Evolutionary conservation across 192 early-diverging fungal species (phyloP).

Genomic region (Coemansia sp.): DNA sequence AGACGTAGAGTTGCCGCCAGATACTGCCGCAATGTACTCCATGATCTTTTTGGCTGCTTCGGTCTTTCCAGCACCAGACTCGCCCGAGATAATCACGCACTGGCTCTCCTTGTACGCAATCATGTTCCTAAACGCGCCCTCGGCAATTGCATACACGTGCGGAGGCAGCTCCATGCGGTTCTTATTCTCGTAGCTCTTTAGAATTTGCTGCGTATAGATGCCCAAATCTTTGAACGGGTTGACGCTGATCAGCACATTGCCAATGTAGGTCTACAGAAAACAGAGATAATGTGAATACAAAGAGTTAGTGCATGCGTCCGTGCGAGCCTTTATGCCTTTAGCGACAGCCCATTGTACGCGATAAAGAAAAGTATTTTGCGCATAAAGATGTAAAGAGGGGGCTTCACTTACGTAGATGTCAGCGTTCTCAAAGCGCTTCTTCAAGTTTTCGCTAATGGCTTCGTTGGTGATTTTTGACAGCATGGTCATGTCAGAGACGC

Average conservation of each 20-base stretch:
- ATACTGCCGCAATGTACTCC: constrained; percentile 98
- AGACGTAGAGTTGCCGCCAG: constrained; percentile 65
- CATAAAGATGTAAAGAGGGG: constrained; percentile 5
- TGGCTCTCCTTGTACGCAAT: constrained; percentile 98
- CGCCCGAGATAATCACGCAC: constrained; percentile 97
- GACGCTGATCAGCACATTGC: constrained; percentile 84
- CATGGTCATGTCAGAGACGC: constrained; percentile 87
- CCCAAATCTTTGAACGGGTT: constrained; percentile 97
- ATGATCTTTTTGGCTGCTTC: constrained; percentile 92
- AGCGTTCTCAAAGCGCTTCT: constrained; percentile 80
- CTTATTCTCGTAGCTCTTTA: constrained; percentile 83
- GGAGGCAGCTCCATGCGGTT: constrained; percentile 87
- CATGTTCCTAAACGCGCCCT: constrained; percentile 89
- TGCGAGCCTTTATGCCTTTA: constrained; percentile 32
- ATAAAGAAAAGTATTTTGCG: background rate
- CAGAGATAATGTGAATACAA: background rate
- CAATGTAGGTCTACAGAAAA: constrained; percentile 80
- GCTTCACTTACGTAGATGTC: constrained; percentile 81
- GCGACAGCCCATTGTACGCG: background rate
- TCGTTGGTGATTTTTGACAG: constrained; percentile 94
- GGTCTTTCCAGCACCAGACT: constrained; percentile 92
- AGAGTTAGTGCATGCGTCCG: constrained; percentile 5
- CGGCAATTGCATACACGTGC: constrained; percentile 98
- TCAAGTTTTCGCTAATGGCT: constrained; percentile 90
- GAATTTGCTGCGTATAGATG: constrained; percentile 89